phyloP scores from a whole-genome alignment of 176 grass and related monocot species.

The Pontederia paniculata region DNA sequence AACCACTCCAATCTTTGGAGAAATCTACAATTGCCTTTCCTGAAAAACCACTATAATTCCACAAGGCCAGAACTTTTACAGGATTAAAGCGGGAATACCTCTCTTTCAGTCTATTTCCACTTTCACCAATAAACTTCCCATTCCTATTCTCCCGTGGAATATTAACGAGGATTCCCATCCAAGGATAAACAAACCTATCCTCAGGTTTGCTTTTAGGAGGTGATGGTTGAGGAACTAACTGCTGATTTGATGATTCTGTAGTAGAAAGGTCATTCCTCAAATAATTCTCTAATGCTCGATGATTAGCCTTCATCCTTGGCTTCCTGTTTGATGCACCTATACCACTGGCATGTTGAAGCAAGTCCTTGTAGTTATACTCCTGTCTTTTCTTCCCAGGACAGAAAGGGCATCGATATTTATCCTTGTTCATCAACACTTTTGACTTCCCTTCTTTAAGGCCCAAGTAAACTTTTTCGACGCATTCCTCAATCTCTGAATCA shows the following conservation, averaged over 20 bases:
- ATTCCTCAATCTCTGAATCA: slow-evolving; percentile 52
- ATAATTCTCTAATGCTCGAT: slow-evolving; percentile 54
- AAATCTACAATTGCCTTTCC: slow-evolving; percentile 38
- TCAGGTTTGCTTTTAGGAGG: slow-evolving; percentile 20
- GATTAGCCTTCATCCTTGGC: slow-evolving; percentile 49
- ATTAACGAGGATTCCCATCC: slow-evolving; percentile 56
- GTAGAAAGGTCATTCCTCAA: slow-evolving; percentile 35
- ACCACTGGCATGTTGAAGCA: slow-evolving; percentile 65
- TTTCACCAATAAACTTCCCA: slow-evolving; percentile 8
- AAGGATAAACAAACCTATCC: slow-evolving; percentile 47
- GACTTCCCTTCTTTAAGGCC: slow-evolving; percentile 19
- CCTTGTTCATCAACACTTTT: slow-evolving; percentile 36
- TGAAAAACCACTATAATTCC: slow-evolving; percentile 20
- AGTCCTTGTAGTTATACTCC: slow-evolving; percentile 44
- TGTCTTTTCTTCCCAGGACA: slow-evolving; percentile 64
- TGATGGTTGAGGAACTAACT: slow-evolving; percentile 13
- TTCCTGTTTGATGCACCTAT: slow-evolving; percentile 44
- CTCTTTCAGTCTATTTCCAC: slow-evolving; percentile 36
- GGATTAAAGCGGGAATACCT: slow-evolving; percentile 44
- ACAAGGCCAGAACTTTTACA: slow-evolving; percentile 22
- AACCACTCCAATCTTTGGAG: slow-evolving; percentile 33
- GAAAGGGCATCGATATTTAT: slow-evolving; percentile 47
- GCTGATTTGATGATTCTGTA: slow-evolving; percentile 12
- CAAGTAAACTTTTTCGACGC: slow-evolving; percentile 25
- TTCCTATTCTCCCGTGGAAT: slow-evolving; percentile 21